Evolutionary conservation across 2,329 filamentous ascomycete species (phyloP).

Genomic region (Trichoderma koningii): DNA sequence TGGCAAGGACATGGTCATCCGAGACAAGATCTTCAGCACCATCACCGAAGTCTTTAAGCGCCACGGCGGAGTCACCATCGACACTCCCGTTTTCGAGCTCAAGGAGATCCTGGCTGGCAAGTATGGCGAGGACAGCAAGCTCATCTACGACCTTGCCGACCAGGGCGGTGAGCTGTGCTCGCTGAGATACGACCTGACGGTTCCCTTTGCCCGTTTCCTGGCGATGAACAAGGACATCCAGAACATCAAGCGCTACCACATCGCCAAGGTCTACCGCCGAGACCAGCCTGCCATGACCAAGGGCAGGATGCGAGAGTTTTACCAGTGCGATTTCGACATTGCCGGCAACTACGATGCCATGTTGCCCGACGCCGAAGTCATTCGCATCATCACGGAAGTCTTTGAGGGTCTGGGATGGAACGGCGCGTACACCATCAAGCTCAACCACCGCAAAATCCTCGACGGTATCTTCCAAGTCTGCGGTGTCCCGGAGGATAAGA

Average conservation of each 20-base stretch:
- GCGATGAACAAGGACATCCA: conserved; percentile 85
- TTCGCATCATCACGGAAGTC: conserved; percentile 81
- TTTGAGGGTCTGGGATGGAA: conserved; percentile 79
- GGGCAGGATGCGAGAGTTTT: conserved; percentile 93
- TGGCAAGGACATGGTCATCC: conserved; percentile 75
- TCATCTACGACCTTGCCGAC: conserved; percentile 86
- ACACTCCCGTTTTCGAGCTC: conserved; percentile 83
- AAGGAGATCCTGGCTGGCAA: conserved; percentile 85
- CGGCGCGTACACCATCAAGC: conserved; percentile 78
- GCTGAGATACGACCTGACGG: conserved; percentile 83
- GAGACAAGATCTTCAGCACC: conserved; percentile 75
- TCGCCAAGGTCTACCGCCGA: conserved; percentile 74
- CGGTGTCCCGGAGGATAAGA: conserved; percentile 83
- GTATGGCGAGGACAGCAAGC: conserved; percentile 89
- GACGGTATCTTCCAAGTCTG: conserved; percentile 91
- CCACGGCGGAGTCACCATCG: conserved; percentile 76
- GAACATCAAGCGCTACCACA: conserved; percentile 91
- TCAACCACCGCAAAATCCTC: conserved; percentile 93
- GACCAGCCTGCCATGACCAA: conserved; percentile 71
- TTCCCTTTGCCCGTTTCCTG: conserved; percentile 88
- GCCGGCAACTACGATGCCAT: conserved; percentile 85
- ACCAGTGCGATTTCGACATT: conserved; percentile 97
- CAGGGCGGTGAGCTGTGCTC: conserved; percentile 77
- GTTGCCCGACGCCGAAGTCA: conserved; percentile 87
- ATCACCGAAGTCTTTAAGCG: conserved; percentile 81